These are phyloP conservation scores for Rhizopogon rudus DNA, from an alignment of 768 basidiomycete species.

Conservation along the genomic window DNA sequence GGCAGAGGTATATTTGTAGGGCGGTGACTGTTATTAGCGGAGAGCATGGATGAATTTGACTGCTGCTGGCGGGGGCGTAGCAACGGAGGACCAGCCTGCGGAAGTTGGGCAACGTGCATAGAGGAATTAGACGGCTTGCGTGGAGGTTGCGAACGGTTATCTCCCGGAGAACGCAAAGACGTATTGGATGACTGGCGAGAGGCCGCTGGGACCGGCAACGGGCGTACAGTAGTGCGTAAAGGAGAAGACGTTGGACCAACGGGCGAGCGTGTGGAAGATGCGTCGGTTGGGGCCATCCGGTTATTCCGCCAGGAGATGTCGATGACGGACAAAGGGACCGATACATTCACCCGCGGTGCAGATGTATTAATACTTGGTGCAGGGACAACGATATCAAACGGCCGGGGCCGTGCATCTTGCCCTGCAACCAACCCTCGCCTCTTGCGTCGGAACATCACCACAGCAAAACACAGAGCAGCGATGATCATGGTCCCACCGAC, in stretches of 20 bases:
- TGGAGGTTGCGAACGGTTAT: background rate
- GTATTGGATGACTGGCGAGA: conserved; percentile 3
- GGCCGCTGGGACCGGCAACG: background rate
- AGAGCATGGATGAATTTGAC: conserved; percentile 2
- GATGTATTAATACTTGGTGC: conserved; percentile 1
- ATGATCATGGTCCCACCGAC: conserved; percentile 16
- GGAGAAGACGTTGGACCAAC: background rate
- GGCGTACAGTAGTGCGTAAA: background rate
- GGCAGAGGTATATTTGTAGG: background rate
- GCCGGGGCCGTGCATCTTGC: conserved; percentile 23
- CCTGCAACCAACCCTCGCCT: conserved; percentile 7
- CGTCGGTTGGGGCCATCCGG: background rate
- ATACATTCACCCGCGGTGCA: background rate
- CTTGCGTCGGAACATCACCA: conserved; percentile 15
- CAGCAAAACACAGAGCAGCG: conserved; percentile 6
- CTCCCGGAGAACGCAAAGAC: background rate
- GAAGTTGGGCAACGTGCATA: background rate
- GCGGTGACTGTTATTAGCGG: background rate
- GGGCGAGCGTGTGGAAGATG: background rate
- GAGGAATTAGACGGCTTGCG: background rate
- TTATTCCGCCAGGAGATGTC: conserved; percentile 3
- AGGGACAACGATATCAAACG: conserved; percentile 13
- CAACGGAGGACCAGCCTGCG: background rate
- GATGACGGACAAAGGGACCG: background rate
- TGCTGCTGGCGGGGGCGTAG: background rate